Evolutionary conservation across 1,139 yeast species (phyloP).

Genomic region (Geotrichum phurueaensis): DNA sequence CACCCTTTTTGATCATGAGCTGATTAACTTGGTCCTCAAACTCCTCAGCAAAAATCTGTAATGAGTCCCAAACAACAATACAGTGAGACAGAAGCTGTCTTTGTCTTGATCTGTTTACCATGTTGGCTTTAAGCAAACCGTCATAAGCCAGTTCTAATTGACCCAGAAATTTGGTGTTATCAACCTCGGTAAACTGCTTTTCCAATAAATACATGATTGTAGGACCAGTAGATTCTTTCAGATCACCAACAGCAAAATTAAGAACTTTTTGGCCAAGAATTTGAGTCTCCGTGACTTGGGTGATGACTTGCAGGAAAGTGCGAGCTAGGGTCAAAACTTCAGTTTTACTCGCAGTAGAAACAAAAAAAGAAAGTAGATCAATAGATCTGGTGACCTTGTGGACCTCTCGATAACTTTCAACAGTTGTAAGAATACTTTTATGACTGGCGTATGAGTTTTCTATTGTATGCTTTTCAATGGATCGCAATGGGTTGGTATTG

Average conservation of each 20-base stretch:
- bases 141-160: constrained; percentile 9
- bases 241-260: constrained; percentile 33
- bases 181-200: constrained; percentile 1
- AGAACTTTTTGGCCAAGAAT: constrained; percentile 23
- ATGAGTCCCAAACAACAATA: constrained; percentile 63
- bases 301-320: constrained; percentile 27
- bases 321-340: constrained; percentile 28
- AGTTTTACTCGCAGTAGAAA: constrained; percentile 21
- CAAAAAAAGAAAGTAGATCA: constrained; percentile 24
- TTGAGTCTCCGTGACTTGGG: constrained; percentile 16
- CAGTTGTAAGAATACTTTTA: constrained; percentile 20
- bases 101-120: constrained; percentile 73
- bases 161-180: constrained; percentile 4
- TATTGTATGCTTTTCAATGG: constrained; percentile 21
- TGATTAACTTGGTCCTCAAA: constrained; percentile 90
- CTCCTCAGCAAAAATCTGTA: constrained; percentile 84
- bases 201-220: constrained; percentile 5
- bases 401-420: constrained; percentile 22
- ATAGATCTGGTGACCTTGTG: constrained; percentile 25
- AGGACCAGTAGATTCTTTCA: constrained; percentile 30
- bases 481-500: constrained; percentile 30
- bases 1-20: background rate
- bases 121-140: constrained; percentile 7
- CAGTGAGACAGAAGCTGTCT: constrained; percentile 62
- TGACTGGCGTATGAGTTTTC: constrained; percentile 25